Base-by-base conservation (phyloP, 192 early-diverging fungal genomes). In the Dissophora ornata region DNA sequence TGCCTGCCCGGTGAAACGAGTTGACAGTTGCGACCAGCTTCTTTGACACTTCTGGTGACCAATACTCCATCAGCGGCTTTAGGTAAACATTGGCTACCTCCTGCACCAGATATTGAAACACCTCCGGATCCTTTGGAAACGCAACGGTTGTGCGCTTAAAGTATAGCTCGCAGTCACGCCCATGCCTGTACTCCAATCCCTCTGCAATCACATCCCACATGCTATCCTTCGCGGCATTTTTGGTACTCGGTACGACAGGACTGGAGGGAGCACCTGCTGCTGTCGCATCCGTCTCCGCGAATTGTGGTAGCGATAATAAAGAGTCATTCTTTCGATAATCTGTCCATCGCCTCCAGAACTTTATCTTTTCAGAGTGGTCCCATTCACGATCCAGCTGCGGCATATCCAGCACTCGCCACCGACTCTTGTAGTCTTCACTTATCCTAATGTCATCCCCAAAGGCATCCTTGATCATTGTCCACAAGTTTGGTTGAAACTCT, bases 191-290 rank as follows among this genome's bases (percentile, higher is more conserved):
- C 32, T 67, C 64, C 26, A 77, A 47, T 21, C 73, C 73, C 29
- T 77, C 73, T n/a, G 73, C 73, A 24, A 77, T 77, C 10, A 42
- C 6, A 25, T 77, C 64, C 73, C 73, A 77, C 51, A 66, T 55
- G 1, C 3, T 40, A 1, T 69, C 49, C 15, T 44, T 29, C 5
- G 6, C 22, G 10, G 6, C 15, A 5, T 9, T 13, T 1, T 12
- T 19, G 5, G 24, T 13, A 29, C 2, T 42, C 9, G 13, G n/a
- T n/a, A n/a, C n/a, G n/a, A n/a, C n/a, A n/a, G n/a, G n/a, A n/a
- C n/a, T n/a, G n/a, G n/a, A n/a, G n/a, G n/a, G 2, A 12, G 41
- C 41, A 0, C 29, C 0, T n/a, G 1, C 2, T n/a, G 4, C 3
- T 1, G 1, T 3, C 18, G 50, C 26, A 15, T 52, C 50, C 11